Base-by-base conservation (phyloP, 352 stramenopile species). In the Phytophthora palmivora region DNA sequence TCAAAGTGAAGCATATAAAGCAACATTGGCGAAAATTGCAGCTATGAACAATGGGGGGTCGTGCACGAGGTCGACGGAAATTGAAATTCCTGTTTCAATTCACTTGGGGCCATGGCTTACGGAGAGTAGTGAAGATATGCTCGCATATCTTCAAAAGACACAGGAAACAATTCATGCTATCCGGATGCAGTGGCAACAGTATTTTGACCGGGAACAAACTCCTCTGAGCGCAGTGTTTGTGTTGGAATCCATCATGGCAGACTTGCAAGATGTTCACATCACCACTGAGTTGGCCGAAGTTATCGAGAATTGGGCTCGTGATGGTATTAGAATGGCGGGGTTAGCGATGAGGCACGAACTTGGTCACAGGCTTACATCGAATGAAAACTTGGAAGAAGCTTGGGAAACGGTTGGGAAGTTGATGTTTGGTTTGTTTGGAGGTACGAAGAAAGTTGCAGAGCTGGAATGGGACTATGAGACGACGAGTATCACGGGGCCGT, bases 81-180 rank as follows among this genome's bases (percentile, higher is more conserved):
- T 73, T 24, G 64, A 73, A 19, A 45, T 73, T 9, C 64, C 64
- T n/a, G 24, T 73, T 38, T 55, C 58, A 16, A 32, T 73, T 12
- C 50, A 73, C 28, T 42, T 73, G 12, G 58, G 52, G 2, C 51
- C 64, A 4, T 73, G 64, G 64, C 21, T 73, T 33, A 49, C 58
- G 10, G 21, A 10, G 6, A 61, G 33, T 18, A 65, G 39, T 21
- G 41, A 53, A 11, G 47, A 45, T 5, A 69, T 57, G 58, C 30
- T 73, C 2, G 26, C 2, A 12, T 73, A 73, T 44, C 39, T 68
- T 18, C 51, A 41, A 19, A 47, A 48, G 12, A 11, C 69, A 4
- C 64, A 73, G 21, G 32, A 64, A 26, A 63, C 34, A 6, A 34
- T 73, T 8, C 46, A 34, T 8, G 26, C 21, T 3, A 50, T 65